phyloP scores from a whole-genome alignment of 306 rosid species.

The Malus sieversii region DNA sequence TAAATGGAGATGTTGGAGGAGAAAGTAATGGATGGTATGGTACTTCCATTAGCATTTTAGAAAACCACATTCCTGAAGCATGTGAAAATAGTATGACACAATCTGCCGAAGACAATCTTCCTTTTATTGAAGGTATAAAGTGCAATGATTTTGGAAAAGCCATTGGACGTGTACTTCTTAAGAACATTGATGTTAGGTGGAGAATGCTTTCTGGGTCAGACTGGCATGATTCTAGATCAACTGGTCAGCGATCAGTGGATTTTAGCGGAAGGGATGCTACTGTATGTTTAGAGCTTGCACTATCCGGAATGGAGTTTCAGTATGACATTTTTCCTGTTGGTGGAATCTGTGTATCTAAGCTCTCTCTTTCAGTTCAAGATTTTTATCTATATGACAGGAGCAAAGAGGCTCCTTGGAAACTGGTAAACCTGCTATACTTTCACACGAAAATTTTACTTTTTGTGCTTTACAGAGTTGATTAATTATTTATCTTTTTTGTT shows the following conservation, averaged over 20 bases:
- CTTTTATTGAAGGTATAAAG: slow-evolving; percentile 30
- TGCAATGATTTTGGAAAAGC: slow-evolving; percentile 25
- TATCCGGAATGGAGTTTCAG: slow-evolving; percentile 65
- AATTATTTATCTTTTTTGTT: slow-evolving; percentile 22
- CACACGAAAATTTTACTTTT: background rate
- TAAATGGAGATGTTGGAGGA: slow-evolving; percentile 40
- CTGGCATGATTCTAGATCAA: slow-evolving; percentile 38
- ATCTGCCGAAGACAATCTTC: slow-evolving; percentile 27
- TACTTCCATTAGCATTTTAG: slow-evolving; percentile 45
- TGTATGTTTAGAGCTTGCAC: slow-evolving; percentile 51
- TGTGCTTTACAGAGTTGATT: slow-evolving; percentile 18
- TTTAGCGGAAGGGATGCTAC: slow-evolving; percentile 46
- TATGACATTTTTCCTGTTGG: slow-evolving; percentile 73
- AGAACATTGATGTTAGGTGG: slow-evolving; percentile 72
- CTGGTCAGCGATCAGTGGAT: slow-evolving; percentile 29
- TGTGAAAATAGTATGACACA: slow-evolving; percentile 19
- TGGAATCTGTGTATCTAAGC: slow-evolving; percentile 60
- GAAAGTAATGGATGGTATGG: slow-evolving; percentile 76
- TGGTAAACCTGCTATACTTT: slow-evolving; percentile 42
- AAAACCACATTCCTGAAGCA: slow-evolving; percentile 65
- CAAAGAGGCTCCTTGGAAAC: slow-evolving; percentile 85
- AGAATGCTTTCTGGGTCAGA: slow-evolving; percentile 79
- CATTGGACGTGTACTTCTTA: slow-evolving; percentile 63
- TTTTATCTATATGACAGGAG: slow-evolving; percentile 68
- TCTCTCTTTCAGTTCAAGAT: slow-evolving; percentile 72